Evolutionary conservation across 2,329 filamentous ascomycete species (phyloP).

Genomic region (Pyricularia pennisetigena): DNA sequence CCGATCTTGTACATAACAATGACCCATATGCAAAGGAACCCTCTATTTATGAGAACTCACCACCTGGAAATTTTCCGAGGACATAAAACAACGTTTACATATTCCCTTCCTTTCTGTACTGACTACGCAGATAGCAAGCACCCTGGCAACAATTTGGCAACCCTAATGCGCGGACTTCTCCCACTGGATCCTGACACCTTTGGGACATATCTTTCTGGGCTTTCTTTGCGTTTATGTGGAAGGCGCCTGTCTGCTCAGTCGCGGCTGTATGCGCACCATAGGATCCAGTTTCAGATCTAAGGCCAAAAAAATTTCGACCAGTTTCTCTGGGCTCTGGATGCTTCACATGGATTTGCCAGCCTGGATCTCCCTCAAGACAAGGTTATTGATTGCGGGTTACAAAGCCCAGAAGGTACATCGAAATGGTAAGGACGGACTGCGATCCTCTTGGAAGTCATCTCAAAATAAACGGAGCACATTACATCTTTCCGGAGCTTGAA

Average conservation of each 20-base stretch:
- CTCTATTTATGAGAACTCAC: constrained; percentile 10
- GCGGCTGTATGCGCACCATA: background rate
- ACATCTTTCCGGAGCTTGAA: background rate
- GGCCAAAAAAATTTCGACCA: background rate
- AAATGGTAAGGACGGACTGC: background rate
- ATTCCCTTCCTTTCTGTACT: background rate
- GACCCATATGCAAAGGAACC: constrained; percentile 24
- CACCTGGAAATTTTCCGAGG: background rate
- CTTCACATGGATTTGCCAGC: background rate
- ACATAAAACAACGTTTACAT: background rate
- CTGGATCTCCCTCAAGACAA: background rate
- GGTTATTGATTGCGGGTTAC: background rate
- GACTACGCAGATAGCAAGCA: background rate
- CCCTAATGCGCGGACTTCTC: background rate
- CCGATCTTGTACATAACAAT: constrained; percentile 26
- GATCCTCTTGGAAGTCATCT: background rate
- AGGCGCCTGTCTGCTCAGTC: background rate
- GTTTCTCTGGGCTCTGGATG: background rate
- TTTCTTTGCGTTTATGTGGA: background rate
- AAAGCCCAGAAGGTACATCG: background rate
- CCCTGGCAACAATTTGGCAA: background rate
- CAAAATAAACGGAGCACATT: background rate
- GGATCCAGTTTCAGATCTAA: background rate
- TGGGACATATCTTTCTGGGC: background rate
- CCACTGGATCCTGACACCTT: background rate